Percentiles rank a stretch among this genome's conserved stretches.
Evolutionary conservation across 345 rosid species (phyloP).

Genomic region (Nasturtium officinale): DNA sequence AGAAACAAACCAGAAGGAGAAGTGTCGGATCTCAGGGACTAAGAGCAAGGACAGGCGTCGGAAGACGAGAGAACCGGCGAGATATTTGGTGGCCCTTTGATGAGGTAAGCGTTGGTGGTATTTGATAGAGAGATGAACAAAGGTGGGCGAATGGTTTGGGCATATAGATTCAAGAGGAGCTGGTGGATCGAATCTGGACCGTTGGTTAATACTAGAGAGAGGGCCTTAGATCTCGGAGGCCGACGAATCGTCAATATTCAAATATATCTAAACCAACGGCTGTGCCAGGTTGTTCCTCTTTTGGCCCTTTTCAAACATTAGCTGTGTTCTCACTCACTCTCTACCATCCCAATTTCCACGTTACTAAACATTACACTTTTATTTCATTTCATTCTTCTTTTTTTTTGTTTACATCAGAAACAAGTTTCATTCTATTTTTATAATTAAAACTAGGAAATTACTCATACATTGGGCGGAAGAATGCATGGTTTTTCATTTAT

Average conservation of each 20-base stretch:
- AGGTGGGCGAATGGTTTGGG: slow-evolving; percentile 9
- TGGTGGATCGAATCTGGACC: slow-evolving; percentile 30
- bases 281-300: slow-evolving; percentile 35
- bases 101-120: neutral
- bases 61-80: slow-evolving; percentile 26
- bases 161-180: slow-evolving; percentile 4
- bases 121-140: slow-evolving; percentile 14
- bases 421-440: neutral
- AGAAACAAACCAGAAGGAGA: slow-evolving; percentile 16
- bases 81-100: neutral
- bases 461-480: neutral
- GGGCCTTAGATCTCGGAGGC: slow-evolving; percentile 33
- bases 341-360: neutral
- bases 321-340: slow-evolving; percentile 26
- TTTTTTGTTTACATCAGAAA: neutral
- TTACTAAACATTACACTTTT: neutral
- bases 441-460: neutral
- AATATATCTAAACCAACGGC: slow-evolving; percentile 18
- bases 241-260: slow-evolving; percentile 22
- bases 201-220: slow-evolving; percentile 28
- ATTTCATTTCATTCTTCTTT: neutral
- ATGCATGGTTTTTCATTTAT: neutral
- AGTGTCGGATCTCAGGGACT: slow-evolving; percentile 31
- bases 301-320: slow-evolving; percentile 24
- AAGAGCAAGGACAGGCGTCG: slow-evolving; percentile 18